These are phyloP conservation scores for Pittosporum tobira DNA, from an alignment of 129 eudicot species.

Conservation along the genomic window DNA sequence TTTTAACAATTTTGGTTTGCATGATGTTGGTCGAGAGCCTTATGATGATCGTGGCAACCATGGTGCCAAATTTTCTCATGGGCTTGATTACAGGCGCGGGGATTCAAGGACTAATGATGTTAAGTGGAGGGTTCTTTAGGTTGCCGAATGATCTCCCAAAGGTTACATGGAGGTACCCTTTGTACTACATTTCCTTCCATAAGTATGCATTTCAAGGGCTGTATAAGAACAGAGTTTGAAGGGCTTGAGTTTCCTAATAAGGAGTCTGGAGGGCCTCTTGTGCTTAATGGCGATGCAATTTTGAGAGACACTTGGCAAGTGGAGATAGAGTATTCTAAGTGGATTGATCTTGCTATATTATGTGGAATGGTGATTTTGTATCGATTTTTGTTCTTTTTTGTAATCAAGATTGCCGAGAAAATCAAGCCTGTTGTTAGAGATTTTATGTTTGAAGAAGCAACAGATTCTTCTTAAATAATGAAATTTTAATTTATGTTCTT, in stretches of 20 bases:
- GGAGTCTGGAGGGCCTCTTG: constrained; percentile 7
- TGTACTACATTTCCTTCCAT: constrained; percentile 45
- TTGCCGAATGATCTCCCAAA: constrained; percentile 36
- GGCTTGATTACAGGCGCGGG: constrained; percentile 44
- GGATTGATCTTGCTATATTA: constrained; percentile 18
- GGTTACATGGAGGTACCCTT: constrained; percentile 35
- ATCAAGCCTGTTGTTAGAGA: constrained; percentile 1
- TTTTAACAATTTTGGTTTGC: constrained; percentile 18
- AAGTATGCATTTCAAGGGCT: constrained; percentile 43
- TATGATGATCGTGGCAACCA: constrained; percentile 45
- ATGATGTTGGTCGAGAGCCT: constrained; percentile 51
- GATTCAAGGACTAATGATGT: constrained; percentile 44
- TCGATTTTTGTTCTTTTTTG: constrained; percentile 3
- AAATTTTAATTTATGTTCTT: no score
- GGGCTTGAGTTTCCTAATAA: constrained; percentile 20
- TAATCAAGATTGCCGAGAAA: constrained; percentile 2
- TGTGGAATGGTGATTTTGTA: constrained; percentile 13
- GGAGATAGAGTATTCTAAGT: constrained; percentile 14
- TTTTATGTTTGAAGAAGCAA: neutral
- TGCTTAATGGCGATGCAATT: neutral
- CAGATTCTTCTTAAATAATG: no score
- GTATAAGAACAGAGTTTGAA: constrained; percentile 38
- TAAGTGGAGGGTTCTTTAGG: constrained; percentile 37
- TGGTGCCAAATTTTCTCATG: constrained; percentile 42
- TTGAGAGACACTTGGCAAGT: constrained; percentile 9